Evolutionary conservation across 2,329 filamentous ascomycete genomes (phyloP), one percentile per base, ranked within the genome.

Genomic region (Fusarium aywerte): DNA sequence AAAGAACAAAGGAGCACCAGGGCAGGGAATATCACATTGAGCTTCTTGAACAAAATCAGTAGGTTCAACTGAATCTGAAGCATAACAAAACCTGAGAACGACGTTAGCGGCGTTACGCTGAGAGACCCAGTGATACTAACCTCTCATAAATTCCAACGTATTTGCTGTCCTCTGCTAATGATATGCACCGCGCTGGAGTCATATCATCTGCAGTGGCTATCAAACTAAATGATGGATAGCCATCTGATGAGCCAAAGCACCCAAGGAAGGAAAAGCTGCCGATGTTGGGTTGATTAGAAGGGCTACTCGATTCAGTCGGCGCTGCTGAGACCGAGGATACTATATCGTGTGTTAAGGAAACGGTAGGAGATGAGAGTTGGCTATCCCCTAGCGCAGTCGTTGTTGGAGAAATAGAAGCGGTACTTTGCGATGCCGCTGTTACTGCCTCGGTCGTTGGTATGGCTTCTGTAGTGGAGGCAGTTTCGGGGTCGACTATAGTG

Each of bases 51-150:
- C 47, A 4, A 39, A 9, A 18, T 9, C 39, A 7, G 47, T 29
- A 6, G 47, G 20, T 4, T 39, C 32, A 18, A 49, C 10, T 1
- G 47, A 39, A 18, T 49, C 21, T 10, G 47, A 38, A 1, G 47
- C 32, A 10, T 49, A 39, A 4, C 47, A 49, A 0, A n/a, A 49
- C n/a, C 47, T 49, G 4, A 4, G 3, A 11, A 1, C 7, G 0
- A 18, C 2, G 4, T 39, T 5, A 49, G 47, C n/a, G n/a, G n/a
- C n/a, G n/a, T 1, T 6, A 20, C 0, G 4, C 0, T 2, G 10
- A n/a, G 4, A 8, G 1, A 3, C 4, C 4, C 11, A 5, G 16
- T 10, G 16, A 35, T 27, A 21, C 47, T 12, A 27, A 39, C 47
- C 32, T n/a, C 0, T 21, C 23, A 39, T 21, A 49, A 3, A 49